Evolutionary conservation across 495 filamentous ascomycete genomes (phyloP).

Genomic region (Pyronema domesticum): DNA sequence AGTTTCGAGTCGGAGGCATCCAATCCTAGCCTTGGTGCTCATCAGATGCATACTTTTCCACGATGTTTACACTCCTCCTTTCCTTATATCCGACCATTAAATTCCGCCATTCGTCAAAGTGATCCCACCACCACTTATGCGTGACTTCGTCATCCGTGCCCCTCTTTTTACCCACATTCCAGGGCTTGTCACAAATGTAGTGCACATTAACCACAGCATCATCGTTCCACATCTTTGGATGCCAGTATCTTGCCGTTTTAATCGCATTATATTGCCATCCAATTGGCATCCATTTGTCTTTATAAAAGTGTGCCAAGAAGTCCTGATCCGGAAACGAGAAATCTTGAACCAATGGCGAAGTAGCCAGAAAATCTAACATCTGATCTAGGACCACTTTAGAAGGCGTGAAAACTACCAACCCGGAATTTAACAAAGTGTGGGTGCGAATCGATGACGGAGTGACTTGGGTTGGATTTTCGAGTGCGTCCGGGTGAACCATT

Average conservation of each 20-base stretch:
- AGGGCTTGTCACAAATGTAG: slow-evolving; percentile 43
- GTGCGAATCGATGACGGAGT: slow-evolving; percentile 18
- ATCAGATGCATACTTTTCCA: too few species aligned
- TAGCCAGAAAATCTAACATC: slow-evolving; percentile 29
- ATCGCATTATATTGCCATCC: slow-evolving; percentile 38
- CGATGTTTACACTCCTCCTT: not conserved
- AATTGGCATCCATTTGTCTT: slow-evolving; percentile 28
- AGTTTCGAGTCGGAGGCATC: too few species aligned
- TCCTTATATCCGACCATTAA: slow-evolving; percentile 1
- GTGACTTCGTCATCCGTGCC: slow-evolving; percentile 31
- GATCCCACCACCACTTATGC: slow-evolving; percentile 34
- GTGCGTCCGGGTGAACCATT: slow-evolving; percentile 24
- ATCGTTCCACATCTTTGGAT: slow-evolving; percentile 36
- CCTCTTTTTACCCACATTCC: slow-evolving; percentile 28
- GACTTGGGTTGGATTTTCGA: slow-evolving; percentile 20
- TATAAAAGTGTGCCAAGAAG: slow-evolving; percentile 34
- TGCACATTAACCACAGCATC: slow-evolving; percentile 33
- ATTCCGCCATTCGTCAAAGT: slow-evolving; percentile 23
- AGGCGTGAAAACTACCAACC: slow-evolving; percentile 28
- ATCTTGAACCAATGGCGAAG: slow-evolving; percentile 21
- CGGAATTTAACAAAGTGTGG: slow-evolving; percentile 28
- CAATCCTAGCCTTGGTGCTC: too few species aligned
- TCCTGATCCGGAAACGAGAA: slow-evolving; percentile 39
- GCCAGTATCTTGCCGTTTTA: slow-evolving; percentile 37
- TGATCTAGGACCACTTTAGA: slow-evolving; percentile 24